Percentiles rank a stretch among this genome's conserved stretches.
Conservation (phyloP, 164 flowering plant genomes). For the Santalum album region DNA sequence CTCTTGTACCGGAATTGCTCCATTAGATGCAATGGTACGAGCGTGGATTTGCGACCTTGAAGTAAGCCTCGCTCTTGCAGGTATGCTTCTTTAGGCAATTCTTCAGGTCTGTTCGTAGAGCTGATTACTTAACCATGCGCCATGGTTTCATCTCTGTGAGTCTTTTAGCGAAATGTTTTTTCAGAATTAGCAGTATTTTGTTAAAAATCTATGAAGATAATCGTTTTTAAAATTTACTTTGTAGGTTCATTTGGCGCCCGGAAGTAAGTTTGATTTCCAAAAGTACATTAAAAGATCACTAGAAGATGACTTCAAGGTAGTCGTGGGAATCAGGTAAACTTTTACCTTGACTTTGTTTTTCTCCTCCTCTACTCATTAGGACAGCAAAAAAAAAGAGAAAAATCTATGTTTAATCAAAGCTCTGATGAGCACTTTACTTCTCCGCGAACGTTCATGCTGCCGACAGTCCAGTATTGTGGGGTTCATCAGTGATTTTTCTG, state of each 20-base stretch:
- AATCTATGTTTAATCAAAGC: too few species aligned
- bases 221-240: not conserved
- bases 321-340: slow-evolving; percentile 53
- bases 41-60: too few species aligned
- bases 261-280: slow-evolving; percentile 53
- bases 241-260: slow-evolving; percentile 62
- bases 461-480: slow-evolving; percentile 75
- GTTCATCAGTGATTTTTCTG: slow-evolving; percentile 40
- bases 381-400: too few species aligned
- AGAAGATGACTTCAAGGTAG: slow-evolving; percentile 63
- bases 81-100: slow-evolving; percentile 87
- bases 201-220: too few species aligned
- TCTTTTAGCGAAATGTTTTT: not conserved
- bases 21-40: too few species aligned
- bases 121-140: slow-evolving; percentile 84
- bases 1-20: too few species aligned
- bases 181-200: not conserved
- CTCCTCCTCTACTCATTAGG: too few species aligned
- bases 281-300: slow-evolving; percentile 58
- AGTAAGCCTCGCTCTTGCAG: slow-evolving; percentile 38
- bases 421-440: not conserved
- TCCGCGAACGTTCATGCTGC: slow-evolving; percentile 7
- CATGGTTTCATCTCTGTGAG: slow-evolving; percentile 67
- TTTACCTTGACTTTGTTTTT: not conserved
- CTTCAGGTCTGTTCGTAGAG: slow-evolving; percentile 65